Conservation (phyloP, 1,284 basidiomycete species). For the Trichosporon asahii region DNA sequence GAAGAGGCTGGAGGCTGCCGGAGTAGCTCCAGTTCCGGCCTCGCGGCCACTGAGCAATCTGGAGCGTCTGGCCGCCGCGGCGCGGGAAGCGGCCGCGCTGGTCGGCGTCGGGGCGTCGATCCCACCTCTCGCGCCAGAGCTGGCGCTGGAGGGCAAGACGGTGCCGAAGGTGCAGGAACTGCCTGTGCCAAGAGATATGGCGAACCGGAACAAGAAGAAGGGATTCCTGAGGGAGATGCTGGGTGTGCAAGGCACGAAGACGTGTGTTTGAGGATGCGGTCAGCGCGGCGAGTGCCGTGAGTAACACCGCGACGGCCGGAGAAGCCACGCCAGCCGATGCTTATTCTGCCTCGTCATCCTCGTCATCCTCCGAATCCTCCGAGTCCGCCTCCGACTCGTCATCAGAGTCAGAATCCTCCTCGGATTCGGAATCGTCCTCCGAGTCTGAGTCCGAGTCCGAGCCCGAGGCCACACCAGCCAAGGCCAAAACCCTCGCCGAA, state of each 20-base stretch:
- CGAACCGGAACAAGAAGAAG: constrained; percentile 48
- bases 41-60: background rate
- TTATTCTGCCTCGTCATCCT: background rate
- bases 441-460: background rate
- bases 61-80: background rate
- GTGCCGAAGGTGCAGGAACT: constrained; percentile 12
- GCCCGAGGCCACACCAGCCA: background rate
- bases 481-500: background rate
- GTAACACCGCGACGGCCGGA: background rate
- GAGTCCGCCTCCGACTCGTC: background rate
- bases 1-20: background rate
- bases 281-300: background rate
- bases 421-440: background rate
- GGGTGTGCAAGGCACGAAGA: constrained; percentile 33
- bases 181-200: constrained; percentile 30
- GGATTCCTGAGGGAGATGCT: constrained; percentile 46
- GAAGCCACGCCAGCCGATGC: background rate
- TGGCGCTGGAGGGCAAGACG: background rate
- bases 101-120: no score
- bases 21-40: background rate
- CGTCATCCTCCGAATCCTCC: background rate
- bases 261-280: constrained; percentile 29
- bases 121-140: no score
- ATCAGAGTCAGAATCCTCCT: background rate
- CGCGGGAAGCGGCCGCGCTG: background rate